These are phyloP conservation scores for Mortierella hygrophila DNA, from an alignment of 192 early-diverging fungal genomes.

Conservation along the genomic window DNA sequence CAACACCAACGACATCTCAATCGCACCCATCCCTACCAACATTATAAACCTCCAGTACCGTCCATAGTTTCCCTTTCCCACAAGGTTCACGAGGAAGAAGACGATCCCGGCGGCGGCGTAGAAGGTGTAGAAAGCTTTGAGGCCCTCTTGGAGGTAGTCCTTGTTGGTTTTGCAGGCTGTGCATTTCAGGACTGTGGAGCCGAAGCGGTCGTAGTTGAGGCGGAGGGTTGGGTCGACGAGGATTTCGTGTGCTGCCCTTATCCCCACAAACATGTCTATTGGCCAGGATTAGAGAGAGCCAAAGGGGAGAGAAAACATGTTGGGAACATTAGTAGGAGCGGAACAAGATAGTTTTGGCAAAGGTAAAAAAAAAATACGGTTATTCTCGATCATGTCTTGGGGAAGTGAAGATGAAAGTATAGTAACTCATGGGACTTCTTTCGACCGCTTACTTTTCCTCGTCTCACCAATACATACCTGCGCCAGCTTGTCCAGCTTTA, in stretches of 20 bases:
- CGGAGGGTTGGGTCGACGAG: conserved; percentile 14
- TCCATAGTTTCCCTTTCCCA: conserved; percentile 2
- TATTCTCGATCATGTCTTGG: not conserved
- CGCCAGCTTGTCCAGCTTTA: conserved; percentile 9
- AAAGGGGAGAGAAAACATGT: not conserved
- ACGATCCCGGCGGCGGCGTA: not conserved
- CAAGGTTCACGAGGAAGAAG: not conserved
- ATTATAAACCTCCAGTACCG: conserved; percentile 20
- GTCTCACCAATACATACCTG: too few species aligned
- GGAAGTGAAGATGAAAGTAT: too few species aligned
- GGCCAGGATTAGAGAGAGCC: not conserved
- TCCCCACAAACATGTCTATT: conserved; percentile 18
- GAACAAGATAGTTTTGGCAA: too few species aligned
- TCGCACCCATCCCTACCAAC: not conserved
- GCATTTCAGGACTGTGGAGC: not conserved
- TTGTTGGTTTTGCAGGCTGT: conserved; percentile 15
- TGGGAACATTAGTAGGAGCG: not conserved
- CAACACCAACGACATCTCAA: conserved; percentile 12
- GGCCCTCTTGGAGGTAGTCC: conserved; percentile 6
- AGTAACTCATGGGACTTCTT: too few species aligned
- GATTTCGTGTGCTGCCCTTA: conserved; percentile 19
- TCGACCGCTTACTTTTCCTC: too few species aligned
- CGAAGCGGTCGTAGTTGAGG: conserved; percentile 21
- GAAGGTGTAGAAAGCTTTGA: not conserved
- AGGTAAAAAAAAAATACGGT: too few species aligned